Evolutionary conservation across 2,329 filamentous ascomycete species (phyloP), one percentile per base, ranked within the genome.

Genomic region (Aspergillus caelatus): DNA sequence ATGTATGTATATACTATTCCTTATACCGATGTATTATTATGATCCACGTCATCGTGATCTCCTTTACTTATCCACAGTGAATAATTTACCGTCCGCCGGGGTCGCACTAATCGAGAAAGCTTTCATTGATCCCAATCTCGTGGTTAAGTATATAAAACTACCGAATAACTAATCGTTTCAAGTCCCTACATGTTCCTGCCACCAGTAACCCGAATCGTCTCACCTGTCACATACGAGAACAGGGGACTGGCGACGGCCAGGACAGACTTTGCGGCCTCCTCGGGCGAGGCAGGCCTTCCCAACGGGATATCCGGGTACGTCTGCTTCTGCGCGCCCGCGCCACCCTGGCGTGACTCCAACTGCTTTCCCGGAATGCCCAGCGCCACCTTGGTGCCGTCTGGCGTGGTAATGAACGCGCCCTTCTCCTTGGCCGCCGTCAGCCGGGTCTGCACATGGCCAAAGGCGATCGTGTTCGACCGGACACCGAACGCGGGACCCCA

Each of bases 401-500:
- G 88, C 0, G 90, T 91, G 23, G 88, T 88, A 23, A 94, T 86
- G 68, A 93, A 95, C 0, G 89, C 92, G 19, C 93, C 93, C 21
- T 88, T 87, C 78, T 96, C 93, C 83, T 96, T 96, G 7, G 91
- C 90, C 12, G 88, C 90, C 12, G 93, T 96, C 69, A 96, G 79
- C 3, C 93, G 83, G 0, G 93, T 96, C 70, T 87, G 81, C 68
- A 96, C 94, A 75, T 90, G 86, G 0, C 93, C 93, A 71, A 96
- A 96, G 5, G 92, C 92, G 58, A 96, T 84, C 16, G 92, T 93
- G 78, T 96, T 96, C 46, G 89, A 86, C 63, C 93, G 84, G 7
- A 96, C 93, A 58, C 92, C 93, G 71, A 94, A 96, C 43, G 83
- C 78, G 0, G 91, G 92, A 1, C 93, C 93, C 93, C 93, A 96